phyloP scores from a whole-genome alignment of 441 rosid species.

The Brassica balearica region DNA sequence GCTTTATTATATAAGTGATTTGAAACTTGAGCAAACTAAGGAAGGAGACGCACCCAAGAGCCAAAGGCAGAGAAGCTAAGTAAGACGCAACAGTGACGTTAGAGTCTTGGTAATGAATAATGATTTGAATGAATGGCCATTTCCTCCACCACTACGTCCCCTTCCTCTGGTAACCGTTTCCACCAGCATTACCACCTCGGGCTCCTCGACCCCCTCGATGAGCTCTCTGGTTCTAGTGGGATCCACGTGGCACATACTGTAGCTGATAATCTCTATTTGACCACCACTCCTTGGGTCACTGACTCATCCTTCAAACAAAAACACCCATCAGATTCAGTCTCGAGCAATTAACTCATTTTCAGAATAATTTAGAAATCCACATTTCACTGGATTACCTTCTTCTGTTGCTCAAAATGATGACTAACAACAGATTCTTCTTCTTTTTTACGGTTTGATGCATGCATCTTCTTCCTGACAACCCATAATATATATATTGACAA shows the following conservation, averaged over 20 bases:
- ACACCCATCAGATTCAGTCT: constrained; percentile 8
- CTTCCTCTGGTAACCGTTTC: constrained; percentile 69
- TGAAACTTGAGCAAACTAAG: no score
- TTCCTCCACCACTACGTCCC: constrained; percentile 32
- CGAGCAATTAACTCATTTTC: neutral
- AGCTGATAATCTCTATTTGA: constrained; percentile 51
- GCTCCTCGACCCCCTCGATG: constrained; percentile 69
- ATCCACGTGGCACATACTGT: constrained; percentile 59
- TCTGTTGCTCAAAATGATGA: constrained; percentile 50
- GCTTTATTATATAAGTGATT: neutral
- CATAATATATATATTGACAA: no score
- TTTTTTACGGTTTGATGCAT: no score
- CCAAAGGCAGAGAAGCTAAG: no score
- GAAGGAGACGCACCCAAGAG: no score
- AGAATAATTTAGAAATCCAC: neutral
- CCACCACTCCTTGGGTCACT: constrained; percentile 55
- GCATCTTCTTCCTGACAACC: no score
- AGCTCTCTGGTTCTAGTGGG: constrained; percentile 76
- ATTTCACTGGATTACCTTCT: constrained; percentile 46
- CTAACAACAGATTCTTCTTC: no score
- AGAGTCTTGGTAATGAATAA: no score
- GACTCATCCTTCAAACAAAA: constrained; percentile 57
- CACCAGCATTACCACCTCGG: constrained; percentile 58
- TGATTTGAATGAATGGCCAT: no score
- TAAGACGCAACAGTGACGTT: no score